Base-by-base conservation (phyloP, 225 moss, liverwort and hornwort species). In the Polytrichum commune region DNA sequence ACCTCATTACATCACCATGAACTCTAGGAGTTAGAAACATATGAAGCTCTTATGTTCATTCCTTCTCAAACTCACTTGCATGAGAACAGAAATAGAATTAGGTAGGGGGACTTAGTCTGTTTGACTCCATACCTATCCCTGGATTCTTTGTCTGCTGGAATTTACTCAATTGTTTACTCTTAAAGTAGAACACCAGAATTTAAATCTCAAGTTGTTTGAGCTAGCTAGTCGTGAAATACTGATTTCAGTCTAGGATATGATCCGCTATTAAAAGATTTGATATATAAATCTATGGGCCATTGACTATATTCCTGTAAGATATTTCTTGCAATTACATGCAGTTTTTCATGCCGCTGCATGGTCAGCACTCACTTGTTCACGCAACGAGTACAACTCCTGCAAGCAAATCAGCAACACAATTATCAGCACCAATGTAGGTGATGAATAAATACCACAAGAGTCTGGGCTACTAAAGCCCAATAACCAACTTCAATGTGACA, bases 361-460 rank as follows among this genome's bases (percentile, higher is more conserved):
- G 46, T 67, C 65, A 67, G n/a, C 35, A 67, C 66, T 67, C 53
- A 67, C 66, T 67, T 67, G 38, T 7, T 67, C 66, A 35, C 66
- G 38, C 66, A 67, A 67, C 22, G n/a, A 67, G 46, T 67, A 67
- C 66, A 67, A n/a, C 66, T 67, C 66, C 66, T 67, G 66, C 53
- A 67, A 46, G 32, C 38, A 67, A 67, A 46, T 8, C 22, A 53
- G n/a, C 62, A 63, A 53, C 23, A 23, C 23, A 67, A 23, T 7
- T n/a, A 24, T 67, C 8, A 67, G 46, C 20, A 67, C 24, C 13
- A 16, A 46, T 4, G 4, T 13, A 46, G 46, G 4, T 46, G 13
- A 46, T 46, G 46, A 16, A 10, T 16, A 46, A 46, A 46, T 46
- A 46, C 13, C 3, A 16, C 46, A 13, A 46, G 46, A 46, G 46